These are phyloP conservation scores for Kwoniella europaea DNA, from an alignment of 768 basidiomycete genomes.

Conservation along the genomic window DNA sequence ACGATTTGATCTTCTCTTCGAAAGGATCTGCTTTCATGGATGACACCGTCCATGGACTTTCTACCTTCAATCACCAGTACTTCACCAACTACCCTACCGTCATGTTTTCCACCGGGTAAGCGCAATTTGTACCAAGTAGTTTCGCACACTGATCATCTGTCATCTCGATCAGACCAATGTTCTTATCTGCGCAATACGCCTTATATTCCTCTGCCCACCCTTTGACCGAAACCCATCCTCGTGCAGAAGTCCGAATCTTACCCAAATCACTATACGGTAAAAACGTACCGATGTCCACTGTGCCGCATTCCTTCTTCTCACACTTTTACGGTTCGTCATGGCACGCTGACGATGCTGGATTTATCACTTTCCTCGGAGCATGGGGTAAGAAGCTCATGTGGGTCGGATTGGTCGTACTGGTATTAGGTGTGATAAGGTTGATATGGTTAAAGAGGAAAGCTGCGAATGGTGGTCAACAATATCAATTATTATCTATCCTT, in stretches of 20 bases:
- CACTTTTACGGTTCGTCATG: constrained; percentile 98
- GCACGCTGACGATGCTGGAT: constrained; percentile 98
- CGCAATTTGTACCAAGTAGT: not conserved
- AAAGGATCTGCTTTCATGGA: constrained; percentile 85
- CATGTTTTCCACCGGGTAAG: constrained; percentile 90
- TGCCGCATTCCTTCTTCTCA: constrained; percentile 90
- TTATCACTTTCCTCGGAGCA: constrained; percentile 85
- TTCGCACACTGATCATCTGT: not conserved
- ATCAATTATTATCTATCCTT: constrained; percentile 37
- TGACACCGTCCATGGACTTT: constrained; percentile 88
- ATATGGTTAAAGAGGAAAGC: constrained; percentile 45
- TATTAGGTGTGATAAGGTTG: constrained; percentile 69
- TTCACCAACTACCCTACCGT: constrained; percentile 97
- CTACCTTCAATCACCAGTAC: constrained; percentile 91
- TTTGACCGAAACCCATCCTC: constrained; percentile 63
- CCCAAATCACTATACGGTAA: constrained; percentile 99
- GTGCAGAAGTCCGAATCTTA: constrained; percentile 80
- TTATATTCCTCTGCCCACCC: constrained; percentile 66
- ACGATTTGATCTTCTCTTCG: constrained; percentile 93
- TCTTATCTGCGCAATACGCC: constrained; percentile 90
- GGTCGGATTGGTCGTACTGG: constrained; percentile 73
- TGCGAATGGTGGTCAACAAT: constrained; percentile 16
- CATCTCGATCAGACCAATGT: constrained; percentile 75
- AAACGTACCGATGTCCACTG: constrained; percentile 80
- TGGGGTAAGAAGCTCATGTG: constrained; percentile 91